Percentiles rank a stretch among this genome's conserved stretches.
These are phyloP conservation scores for Cryptococcus sp. DNA, from an alignment of 1,284 basidiomycete genomes.

Conservation along the genomic window DNA sequence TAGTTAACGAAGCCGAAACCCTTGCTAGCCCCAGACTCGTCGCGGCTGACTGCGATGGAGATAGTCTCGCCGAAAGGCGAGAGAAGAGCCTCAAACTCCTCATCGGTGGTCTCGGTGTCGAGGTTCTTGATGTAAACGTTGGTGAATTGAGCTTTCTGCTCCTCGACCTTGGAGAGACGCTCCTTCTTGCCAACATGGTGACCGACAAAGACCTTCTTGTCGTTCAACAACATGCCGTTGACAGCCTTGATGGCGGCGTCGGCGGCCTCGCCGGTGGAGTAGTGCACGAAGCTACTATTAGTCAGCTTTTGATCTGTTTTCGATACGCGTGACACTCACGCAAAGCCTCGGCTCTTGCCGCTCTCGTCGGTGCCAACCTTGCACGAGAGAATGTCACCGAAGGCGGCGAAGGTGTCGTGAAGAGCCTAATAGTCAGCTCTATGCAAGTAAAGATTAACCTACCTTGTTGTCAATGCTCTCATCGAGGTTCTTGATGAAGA, in stretches of 20 bases:
- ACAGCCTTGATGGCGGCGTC: constrained; percentile 97
- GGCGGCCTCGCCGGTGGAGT: constrained; percentile 96
- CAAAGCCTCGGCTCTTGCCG: constrained; percentile 92
- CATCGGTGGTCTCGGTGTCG: constrained; percentile 77
- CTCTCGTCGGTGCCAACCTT: constrained; percentile 96
- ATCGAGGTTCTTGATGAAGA: constrained; percentile 99
- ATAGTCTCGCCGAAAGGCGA: constrained; percentile 79
- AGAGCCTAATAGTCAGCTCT: constrained; percentile 67
- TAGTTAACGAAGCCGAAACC: constrained; percentile 99
- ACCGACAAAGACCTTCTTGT: constrained; percentile 98
- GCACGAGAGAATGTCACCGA: constrained; percentile 98
- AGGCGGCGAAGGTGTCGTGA: constrained; percentile 99
- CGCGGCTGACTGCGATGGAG: constrained; percentile 77
- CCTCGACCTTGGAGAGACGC: constrained; percentile 96
- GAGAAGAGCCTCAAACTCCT: constrained; percentile 87
- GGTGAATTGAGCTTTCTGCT: constrained; percentile 95
- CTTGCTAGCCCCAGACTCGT: constrained; percentile 83
- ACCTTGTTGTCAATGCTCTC: constrained; percentile 99
- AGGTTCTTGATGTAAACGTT: constrained; percentile 99
- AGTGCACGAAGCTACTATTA: constrained; percentile 80
- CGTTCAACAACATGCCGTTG: constrained; percentile 98
- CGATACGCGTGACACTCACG: constrained; percentile 25
- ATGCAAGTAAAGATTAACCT: constrained; percentile 13
- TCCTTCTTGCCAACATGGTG: constrained; percentile 98
- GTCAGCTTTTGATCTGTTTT: not conserved